Evolutionary conservation across 1,139 yeast species (phyloP).

Genomic region (Geotrichum citri-aurantii): DNA sequence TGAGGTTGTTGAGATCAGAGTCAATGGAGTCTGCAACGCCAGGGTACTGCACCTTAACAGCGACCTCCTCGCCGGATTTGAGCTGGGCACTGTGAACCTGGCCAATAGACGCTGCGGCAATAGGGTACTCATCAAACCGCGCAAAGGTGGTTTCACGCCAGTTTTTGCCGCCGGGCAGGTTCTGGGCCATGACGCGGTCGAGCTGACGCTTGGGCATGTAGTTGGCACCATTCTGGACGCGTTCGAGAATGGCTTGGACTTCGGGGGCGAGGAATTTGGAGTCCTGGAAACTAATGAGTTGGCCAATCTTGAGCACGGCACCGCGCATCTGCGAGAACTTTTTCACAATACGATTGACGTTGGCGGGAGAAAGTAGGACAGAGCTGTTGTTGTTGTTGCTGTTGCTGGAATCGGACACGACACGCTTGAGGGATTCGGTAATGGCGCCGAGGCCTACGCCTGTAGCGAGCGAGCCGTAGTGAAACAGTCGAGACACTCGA

Average conservation of each 20-base stretch:
- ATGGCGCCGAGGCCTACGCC: conserved; percentile 85
- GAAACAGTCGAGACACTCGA: conserved; percentile 79
- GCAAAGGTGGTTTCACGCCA: conserved; percentile 72
- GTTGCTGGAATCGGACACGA: conserved; percentile 36
- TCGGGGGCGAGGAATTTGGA: conserved; percentile 77
- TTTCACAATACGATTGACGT: conserved; percentile 80
- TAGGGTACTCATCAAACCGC: conserved; percentile 78
- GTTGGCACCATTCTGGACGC: conserved; percentile 92
- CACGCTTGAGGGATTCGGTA: conserved; percentile 66
- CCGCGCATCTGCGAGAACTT: conserved; percentile 95
- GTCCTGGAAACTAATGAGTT: conserved; percentile 88
- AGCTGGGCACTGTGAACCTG: conserved; percentile 88
- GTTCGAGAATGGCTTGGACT: conserved; percentile 67
- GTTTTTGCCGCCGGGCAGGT: conserved; percentile 53
- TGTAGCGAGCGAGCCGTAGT: conserved; percentile 90
- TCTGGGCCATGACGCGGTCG: conserved; percentile 64
- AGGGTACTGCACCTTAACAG: conserved; percentile 96
- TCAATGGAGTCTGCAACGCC: conserved; percentile 95
- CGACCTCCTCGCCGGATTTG: conserved; percentile 56
- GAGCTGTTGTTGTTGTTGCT: conserved; percentile 45
- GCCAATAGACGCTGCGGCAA: conserved; percentile 97
- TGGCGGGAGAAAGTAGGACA: conserved; percentile 68
- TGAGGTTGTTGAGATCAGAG: conserved; percentile 80
- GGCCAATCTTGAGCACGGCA: conserved; percentile 95
- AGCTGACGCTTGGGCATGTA: conserved; percentile 94